Evolutionary conservation across 306 rosid genomes (phyloP), one percentile per base, ranked within the genome.

Genomic region (Medicago arabica): DNA sequence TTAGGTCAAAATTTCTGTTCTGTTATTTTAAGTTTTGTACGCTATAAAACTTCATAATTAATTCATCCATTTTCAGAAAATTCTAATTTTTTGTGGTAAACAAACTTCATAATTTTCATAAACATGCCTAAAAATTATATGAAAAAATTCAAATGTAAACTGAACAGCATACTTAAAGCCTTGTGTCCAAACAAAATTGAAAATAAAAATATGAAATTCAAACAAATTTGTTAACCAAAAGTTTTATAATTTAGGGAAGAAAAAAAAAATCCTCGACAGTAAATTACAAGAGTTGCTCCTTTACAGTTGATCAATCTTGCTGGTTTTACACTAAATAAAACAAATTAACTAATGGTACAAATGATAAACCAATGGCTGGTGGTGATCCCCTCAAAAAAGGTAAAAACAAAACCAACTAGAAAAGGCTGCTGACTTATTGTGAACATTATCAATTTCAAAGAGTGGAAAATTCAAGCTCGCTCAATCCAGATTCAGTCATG

Each of bases 321-420:
- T 44, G 64, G 47, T 49, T 82, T 14, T 75, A 71, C 72, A 84
- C 21, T 54, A 49, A 54, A 74, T 46, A 49, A 51, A 74, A 55
- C 63, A 74, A 38, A 60, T 60, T 12, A 17, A 53, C 49, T 34
- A 63, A 49, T 74, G 51, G 31, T 54, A 71, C 57, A 74, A 46
- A 12, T 21, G 61, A 50, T 76, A 54, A 54, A 65, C 63, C 19
- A 67, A 67, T 23, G 31, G 28, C 43, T 41, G 1, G n/a, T 41
- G 1, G n/a, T 61, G 73, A 65, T 34, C 74, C 36, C 36, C 5
- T 31, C 8, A 5, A 43, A 23, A 10, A 44, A 16, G 17, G 14
- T 7, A 18, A 66, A 62, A 39, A 25, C 10, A 36, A 72, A 17
- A 41, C 15, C 44, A 65, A 70, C 19, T 67, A 46, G 74, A 76